Evolutionary conservation across 2,329 filamentous ascomycete species (phyloP), one percentile per base, ranked within the genome.

Genomic region (Alternaria hordeiaustralica): DNA sequence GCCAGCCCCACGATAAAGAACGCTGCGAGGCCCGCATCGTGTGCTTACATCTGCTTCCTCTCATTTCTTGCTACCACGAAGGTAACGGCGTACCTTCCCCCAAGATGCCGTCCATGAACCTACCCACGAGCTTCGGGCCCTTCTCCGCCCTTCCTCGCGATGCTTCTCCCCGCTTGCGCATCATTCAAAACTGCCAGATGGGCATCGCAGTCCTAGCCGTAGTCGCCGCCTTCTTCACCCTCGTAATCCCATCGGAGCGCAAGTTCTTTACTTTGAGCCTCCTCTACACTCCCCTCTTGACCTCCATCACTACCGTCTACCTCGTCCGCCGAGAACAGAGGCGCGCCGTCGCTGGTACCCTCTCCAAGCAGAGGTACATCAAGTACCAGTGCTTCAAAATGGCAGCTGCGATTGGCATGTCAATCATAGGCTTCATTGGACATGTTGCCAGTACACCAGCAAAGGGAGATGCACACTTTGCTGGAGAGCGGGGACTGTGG

Each of bases 301-400:
- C 69, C 0, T 71, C 71, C 43, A 62, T 69, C 43, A 68, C 69
- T 0, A 73, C 69, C 7, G 61, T 66, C 18, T 61, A 69, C 60
- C 54, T 75, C 43, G 36, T 75, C 45, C 56, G 60, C 46, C 67
- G 62, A 28, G 73, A 75, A 60, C 67, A 69, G 33, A 64, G 51
- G 23, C 64, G 71, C 50, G 70, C 67, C 3, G 46, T 50, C 12
- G 62, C 60, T 12, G 71, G 68, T 12, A 60, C 58, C 20, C 41
- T 75, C 43, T 65, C 63, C 20, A 74, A 74, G 50, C 57, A 69
- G 58, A 68, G 66, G 43, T 75, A 75, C 55, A 62, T 57, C 13
- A 70, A 69, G 28, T 73, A 72, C 45, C 73, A 75, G 55, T 25
- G 71, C 2, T 64, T 70, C 63, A 74, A 74, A 60, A 64, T 74